Percentiles rank a stretch among this genome's conserved stretches.
Conservation (phyloP, 208 protist species). For the Trypanosoma melophagium region DNA sequence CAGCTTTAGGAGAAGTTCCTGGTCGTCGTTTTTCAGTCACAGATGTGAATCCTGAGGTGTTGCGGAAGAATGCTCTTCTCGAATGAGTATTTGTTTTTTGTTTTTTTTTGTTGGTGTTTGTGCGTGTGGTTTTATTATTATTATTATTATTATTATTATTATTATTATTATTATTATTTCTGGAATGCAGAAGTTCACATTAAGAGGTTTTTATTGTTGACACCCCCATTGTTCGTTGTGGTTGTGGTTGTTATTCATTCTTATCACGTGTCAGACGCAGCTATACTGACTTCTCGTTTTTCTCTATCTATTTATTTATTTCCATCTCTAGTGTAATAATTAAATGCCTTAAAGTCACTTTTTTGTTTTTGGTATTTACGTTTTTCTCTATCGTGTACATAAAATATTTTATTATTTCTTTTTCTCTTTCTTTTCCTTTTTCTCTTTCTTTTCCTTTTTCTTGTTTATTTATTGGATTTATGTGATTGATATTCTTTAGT, state of each 20-base stretch:
- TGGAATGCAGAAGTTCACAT: too few species aligned
- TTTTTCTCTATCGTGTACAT: not conserved
- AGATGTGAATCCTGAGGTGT: slow-evolving; percentile 32
- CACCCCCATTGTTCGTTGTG: not conserved
- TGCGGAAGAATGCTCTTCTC: slow-evolving; percentile 26
- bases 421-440: slow-evolving; percentile 6
- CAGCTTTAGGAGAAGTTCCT: slow-evolving; percentile 47
- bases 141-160: not conserved
- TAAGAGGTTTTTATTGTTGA: not conserved
- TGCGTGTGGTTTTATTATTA: not conserved
- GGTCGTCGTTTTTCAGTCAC: slow-evolving; percentile 53
- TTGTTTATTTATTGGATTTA: not conserved
- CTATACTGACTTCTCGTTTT: slow-evolving; percentile 2
- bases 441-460: slow-evolving; percentile 1
- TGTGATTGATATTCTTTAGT: not conserved
- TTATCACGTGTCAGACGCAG: not conserved
- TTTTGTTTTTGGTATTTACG: not conserved
- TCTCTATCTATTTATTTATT: slow-evolving; percentile 13
- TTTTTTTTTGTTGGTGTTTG: not conserved
- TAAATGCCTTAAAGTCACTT: too few species aligned
- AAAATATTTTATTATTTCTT: not conserved
- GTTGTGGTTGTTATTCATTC: slow-evolving; percentile 3
- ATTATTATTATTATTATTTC: not conserved
- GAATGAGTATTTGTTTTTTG: slow-evolving; percentile 2
- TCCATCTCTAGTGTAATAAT: too few species aligned